Evolutionary conservation across 2,329 filamentous ascomycete genomes (phyloP).

Genomic region (Alternaria brassicae): DNA sequence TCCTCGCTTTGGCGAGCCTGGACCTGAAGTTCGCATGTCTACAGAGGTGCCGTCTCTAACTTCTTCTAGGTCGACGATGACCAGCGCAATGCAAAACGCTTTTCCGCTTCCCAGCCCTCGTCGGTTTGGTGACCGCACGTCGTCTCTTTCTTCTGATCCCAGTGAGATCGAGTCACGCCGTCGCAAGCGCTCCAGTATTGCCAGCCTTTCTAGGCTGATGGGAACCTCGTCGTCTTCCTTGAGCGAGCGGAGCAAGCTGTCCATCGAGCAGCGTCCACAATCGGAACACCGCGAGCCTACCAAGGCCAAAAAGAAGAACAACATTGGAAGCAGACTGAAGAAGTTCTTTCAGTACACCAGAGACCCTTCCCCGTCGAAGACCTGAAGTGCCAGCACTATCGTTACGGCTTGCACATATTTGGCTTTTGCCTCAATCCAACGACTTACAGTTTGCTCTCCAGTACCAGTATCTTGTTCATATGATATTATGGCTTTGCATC

Average conservation of each 20-base stretch:
- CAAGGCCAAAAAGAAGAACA: slow-evolving; percentile 72
- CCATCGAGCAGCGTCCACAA: slow-evolving; percentile 65
- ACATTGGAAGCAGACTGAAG: slow-evolving; percentile 73
- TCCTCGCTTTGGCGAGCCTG: slow-evolving; percentile 74
- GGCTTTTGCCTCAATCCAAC: slow-evolving; percentile 30
- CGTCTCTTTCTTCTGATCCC: slow-evolving; percentile 52
- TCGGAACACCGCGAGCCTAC: slow-evolving; percentile 63
- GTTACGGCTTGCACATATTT: slow-evolving; percentile 18
- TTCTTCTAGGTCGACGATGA: slow-evolving; percentile 80
- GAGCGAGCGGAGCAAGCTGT: slow-evolving; percentile 76
- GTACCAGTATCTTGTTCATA: slow-evolving; percentile 39
- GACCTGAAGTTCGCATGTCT: slow-evolving; percentile 74
- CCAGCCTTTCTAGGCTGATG: slow-evolving; percentile 77
- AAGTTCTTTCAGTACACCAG: slow-evolving; percentile 69
- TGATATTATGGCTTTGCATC: slow-evolving; percentile 45
- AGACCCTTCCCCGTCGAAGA: slow-evolving; percentile 37
- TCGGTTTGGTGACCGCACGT: slow-evolving; percentile 51
- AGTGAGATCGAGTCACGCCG: slow-evolving; percentile 60
- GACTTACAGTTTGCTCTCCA: slow-evolving; percentile 20
- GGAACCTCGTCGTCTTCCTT: slow-evolving; percentile 66
- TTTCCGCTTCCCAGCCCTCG: slow-evolving; percentile 51
- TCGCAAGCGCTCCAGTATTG: slow-evolving; percentile 76
- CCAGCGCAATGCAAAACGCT: slow-evolving; percentile 68
- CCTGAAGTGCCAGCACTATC: slow-evolving; percentile 19
- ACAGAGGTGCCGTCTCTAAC: slow-evolving; percentile 78